Evolutionary conservation across 2,329 filamentous ascomycete species (phyloP), one percentile per base, ranked within the genome.

Genomic region (Fusarium haematococcum): DNA sequence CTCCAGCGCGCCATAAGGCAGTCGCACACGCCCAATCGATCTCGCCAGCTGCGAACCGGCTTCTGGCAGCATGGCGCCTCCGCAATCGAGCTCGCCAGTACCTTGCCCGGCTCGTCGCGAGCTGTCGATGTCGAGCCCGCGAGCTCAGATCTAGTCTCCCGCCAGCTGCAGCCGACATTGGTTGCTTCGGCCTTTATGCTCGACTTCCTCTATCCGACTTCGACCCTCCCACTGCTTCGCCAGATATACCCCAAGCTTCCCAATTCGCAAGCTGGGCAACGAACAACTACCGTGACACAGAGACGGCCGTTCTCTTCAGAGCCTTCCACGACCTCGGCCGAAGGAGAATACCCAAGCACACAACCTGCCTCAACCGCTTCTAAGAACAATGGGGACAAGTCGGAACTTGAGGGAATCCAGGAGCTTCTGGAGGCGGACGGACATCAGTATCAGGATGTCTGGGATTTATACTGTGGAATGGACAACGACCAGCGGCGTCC

Each of bases 41-140:
- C 81, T 65, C 84, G 85, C 66, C 83, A 82, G 60, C 83, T 90
- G 59, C 87, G 86, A 57, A 85, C 85, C 14, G 79, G 84, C 43
- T 90, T 90, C 75, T 90, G 88, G 87, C 85, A 88, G 66, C 87
- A 90, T 84, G 87, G 87, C 20, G 87, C 87, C 43, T 82, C 84
- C 41, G 84, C 86, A 25, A 76, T 89, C 71, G 88, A 89, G 78
- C 81, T 88, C 41, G 81, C 84, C 67, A 82, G 78, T 56, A 81
- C 83, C 62, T 87, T 85, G 81, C 83, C 85, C 60, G 73, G 80
- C 52, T 78, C 84, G 48, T 72, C 71, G 77, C 64, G 78, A 76
- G 67, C 75, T 32, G 66, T 70, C 58, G 77, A 78, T 11, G 27
- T 67, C 33, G 74, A 77, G 5, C 6, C 65, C 30, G 11, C 67